These are phyloP conservation scores for Phytopythium litorale DNA, from an alignment of 352 stramenopile species.

Conservation along the genomic window DNA sequence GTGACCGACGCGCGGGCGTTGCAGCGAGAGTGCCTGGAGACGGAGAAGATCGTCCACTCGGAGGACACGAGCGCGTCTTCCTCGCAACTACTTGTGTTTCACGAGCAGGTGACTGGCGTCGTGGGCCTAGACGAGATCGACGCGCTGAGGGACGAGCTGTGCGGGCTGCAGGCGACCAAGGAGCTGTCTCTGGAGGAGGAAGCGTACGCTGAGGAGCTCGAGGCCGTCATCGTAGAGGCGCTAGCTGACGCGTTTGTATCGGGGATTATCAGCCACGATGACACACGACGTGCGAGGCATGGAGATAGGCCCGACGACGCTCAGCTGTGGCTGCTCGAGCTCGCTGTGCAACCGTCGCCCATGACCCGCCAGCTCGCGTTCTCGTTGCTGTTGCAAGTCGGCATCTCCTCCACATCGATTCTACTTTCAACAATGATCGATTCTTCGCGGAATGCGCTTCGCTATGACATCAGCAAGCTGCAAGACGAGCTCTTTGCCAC, in stretches of 20 bases:
- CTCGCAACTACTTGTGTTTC: not conserved
- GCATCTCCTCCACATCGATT: constrained; percentile 14
- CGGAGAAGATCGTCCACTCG: constrained; percentile 17
- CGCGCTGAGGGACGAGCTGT: constrained; percentile 29
- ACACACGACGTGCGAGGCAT: not conserved
- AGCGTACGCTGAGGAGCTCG: constrained; percentile 19
- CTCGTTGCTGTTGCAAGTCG: constrained; percentile 27
- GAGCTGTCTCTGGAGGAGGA: constrained; percentile 19
- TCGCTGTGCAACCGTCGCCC: constrained; percentile 30
- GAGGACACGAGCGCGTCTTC: not conserved
- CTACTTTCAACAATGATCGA: constrained; percentile 13
- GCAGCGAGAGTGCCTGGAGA: constrained; percentile 15
- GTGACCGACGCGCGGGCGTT: constrained; percentile 25
- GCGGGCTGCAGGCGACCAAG: constrained; percentile 20
- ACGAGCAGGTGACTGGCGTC: not conserved
- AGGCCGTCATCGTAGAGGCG: constrained; percentile 14
- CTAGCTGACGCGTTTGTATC: constrained; percentile 17
- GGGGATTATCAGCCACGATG: constrained; percentile 4
- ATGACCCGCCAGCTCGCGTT: constrained; percentile 39
- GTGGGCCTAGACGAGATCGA: constrained; percentile 21
- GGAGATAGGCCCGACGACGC: constrained; percentile 9
- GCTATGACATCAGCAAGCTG: constrained; percentile 10
- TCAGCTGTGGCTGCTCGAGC: constrained; percentile 33
- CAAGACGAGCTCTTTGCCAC: constrained; percentile 31
- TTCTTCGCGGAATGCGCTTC: not conserved